phyloP scores from a whole-genome alignment of 768 basidiomycete species.

The Strobilomyces echinocephalus region DNA sequence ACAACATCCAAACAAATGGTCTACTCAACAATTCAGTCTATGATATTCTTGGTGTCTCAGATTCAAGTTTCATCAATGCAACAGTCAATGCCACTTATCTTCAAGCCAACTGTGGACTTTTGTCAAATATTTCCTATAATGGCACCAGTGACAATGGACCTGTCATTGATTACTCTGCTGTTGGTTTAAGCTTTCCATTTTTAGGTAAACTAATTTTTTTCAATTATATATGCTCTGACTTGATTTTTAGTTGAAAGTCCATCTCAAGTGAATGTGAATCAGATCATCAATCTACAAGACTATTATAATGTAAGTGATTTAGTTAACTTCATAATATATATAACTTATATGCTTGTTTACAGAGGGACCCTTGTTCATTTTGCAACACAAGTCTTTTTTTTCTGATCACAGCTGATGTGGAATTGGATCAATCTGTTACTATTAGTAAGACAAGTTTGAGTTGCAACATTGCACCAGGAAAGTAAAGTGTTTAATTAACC shows the following conservation, averaged over 20 bases:
- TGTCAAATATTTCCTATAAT: neutral
- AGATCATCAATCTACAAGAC: too few relatives aligned
- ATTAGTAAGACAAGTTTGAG: neutral
- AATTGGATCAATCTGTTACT: neutral
- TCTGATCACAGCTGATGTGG: constrained; percentile 3
- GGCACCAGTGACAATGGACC: too few relatives aligned
- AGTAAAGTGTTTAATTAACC: too few relatives aligned
- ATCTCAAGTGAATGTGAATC: too few relatives aligned
- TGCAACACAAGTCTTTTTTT: neutral
- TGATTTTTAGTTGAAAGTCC: too few relatives aligned
- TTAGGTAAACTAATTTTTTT: too few relatives aligned
- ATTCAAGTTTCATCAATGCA: neutral
- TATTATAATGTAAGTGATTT: too few relatives aligned
- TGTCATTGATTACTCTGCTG: neutral
- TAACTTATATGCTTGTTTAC: neutral
- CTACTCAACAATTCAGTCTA: neutral
- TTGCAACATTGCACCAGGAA: neutral
- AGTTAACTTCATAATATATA: too few relatives aligned
- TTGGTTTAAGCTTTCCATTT: neutral
- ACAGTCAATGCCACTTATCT: neutral
- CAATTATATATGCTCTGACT: too few relatives aligned
- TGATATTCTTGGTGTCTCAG: neutral
- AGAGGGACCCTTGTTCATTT: neutral
- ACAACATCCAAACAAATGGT: neutral
- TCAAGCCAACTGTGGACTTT: neutral